Conservation (phyloP, 176 grass and related monocot species). For the Dactylis glomerata region DNA sequence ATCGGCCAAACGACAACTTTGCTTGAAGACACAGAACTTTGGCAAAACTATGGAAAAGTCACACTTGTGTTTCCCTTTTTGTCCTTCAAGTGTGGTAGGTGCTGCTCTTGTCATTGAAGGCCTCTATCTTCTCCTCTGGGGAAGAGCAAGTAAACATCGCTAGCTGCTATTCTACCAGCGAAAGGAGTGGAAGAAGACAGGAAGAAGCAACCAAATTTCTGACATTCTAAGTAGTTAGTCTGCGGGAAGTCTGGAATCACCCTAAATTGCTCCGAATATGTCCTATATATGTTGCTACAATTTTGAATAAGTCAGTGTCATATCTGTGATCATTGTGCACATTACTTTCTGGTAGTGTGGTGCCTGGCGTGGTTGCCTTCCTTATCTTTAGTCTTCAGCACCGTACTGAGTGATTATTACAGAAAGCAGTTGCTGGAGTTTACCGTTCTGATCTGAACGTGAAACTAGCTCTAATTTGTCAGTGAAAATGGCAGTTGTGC, state of each 20-base stretch:
- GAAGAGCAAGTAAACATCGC: conserved; percentile 42
- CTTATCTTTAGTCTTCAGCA: neutral
- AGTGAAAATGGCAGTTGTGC: neutral
- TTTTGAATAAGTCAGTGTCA: conserved; percentile 12
- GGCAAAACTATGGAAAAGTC: conserved; percentile 5
- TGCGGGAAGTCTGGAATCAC: neutral
- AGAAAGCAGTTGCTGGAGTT: neutral
- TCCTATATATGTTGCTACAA: neutral
- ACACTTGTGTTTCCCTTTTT: conserved; percentile 14
- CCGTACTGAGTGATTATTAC: neutral
- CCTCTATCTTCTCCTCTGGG: conserved; percentile 62
- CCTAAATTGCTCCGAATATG: neutral
- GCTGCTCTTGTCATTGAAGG: conserved; percentile 47
- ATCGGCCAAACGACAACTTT: conserved; percentile 2
- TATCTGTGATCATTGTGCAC: neutral
- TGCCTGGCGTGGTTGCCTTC: neutral
- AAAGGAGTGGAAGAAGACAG: neutral
- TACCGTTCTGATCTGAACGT: neutral
- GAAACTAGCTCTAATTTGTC: neutral
- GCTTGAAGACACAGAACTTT: conserved; percentile 1
- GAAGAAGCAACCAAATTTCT: neutral
- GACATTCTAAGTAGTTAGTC: neutral
- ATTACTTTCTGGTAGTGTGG: conserved; percentile 9
- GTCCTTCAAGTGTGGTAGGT: conserved; percentile 44
- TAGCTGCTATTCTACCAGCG: neutral